These are phyloP conservation scores for Entomortierella parvispora DNA, from an alignment of 192 early-diverging fungal genomes.

Conservation along the genomic window DNA sequence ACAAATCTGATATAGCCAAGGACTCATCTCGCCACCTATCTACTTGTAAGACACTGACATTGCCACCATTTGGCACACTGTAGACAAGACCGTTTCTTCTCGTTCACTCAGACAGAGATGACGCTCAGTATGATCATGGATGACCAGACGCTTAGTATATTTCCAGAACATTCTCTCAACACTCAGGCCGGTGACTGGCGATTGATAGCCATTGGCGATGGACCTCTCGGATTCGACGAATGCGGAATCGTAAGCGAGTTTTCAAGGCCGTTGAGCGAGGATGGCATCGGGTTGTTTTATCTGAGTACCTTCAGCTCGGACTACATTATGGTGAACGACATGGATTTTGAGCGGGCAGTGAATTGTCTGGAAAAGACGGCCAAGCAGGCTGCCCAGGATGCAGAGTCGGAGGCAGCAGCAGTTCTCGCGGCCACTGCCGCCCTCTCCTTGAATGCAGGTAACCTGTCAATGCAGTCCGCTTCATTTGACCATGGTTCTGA, in stretches of 20 bases:
- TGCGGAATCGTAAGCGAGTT: constrained; percentile 50
- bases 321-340: constrained; percentile 49
- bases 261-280: constrained; percentile 26
- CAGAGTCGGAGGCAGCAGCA: neutral
- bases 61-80: too few relatives aligned
- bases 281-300: constrained; percentile 38
- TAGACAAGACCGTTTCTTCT: constrained; percentile 46
- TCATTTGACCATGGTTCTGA: neutral
- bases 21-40: neutral
- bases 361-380: constrained; percentile 28
- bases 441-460: neutral
- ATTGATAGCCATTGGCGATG: constrained; percentile 45
- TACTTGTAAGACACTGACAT: too few relatives aligned
- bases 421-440: neutral
- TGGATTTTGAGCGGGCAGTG: constrained; percentile 44
- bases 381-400: neutral
- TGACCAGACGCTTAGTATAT: constrained; percentile 27
- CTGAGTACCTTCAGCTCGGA: constrained; percentile 50
- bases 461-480: neutral
- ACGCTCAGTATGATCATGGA: constrained; percentile 51
- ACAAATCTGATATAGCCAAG: too few relatives aligned
- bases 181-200: constrained; percentile 48
- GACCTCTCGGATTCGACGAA: constrained; percentile 48
- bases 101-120: constrained; percentile 46
- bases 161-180: constrained; percentile 45